Evolutionary conservation across 148 eudicot species (phyloP).

Genomic region (Chenopodium quinoa): DNA sequence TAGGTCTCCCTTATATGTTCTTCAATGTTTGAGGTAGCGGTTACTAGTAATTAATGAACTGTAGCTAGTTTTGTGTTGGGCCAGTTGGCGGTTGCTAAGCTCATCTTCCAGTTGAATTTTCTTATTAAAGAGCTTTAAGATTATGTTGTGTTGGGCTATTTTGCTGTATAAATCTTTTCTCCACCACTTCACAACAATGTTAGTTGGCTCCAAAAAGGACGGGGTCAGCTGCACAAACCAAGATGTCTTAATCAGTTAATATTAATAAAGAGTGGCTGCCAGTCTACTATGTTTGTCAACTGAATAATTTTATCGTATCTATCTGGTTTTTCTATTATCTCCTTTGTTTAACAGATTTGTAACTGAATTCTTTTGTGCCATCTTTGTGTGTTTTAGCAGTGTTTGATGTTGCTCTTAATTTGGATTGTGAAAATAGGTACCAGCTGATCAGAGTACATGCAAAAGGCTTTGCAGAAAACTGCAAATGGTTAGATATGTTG

Average conservation of each 20-base stretch:
- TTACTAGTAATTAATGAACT: not conserved
- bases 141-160: not conserved
- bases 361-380: not conserved
- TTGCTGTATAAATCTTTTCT: not conserved
- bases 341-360: not conserved
- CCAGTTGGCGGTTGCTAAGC: not conserved
- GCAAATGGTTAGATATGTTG: slow-evolving; percentile 96
- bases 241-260: not conserved
- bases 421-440: slow-evolving; percentile 48
- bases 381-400: not conserved
- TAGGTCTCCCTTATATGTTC: slow-evolving; percentile 18
- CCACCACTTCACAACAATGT: not conserved
- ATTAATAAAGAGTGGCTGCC: not conserved
- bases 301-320: not conserved
- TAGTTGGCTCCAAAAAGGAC: not conserved
- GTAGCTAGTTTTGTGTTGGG: too few relatives aligned
- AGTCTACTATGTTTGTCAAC: not conserved
- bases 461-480: slow-evolving; percentile 71
- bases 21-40: not conserved
- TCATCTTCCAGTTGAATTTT: not conserved
- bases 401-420: not conserved
- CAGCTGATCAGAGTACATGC: slow-evolving; percentile 92
- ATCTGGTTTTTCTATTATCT: not conserved
- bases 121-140: not conserved
- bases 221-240: not conserved